Conservation (phyloP, 164 flowering plant genomes). For the Annona cherimola region DNA sequence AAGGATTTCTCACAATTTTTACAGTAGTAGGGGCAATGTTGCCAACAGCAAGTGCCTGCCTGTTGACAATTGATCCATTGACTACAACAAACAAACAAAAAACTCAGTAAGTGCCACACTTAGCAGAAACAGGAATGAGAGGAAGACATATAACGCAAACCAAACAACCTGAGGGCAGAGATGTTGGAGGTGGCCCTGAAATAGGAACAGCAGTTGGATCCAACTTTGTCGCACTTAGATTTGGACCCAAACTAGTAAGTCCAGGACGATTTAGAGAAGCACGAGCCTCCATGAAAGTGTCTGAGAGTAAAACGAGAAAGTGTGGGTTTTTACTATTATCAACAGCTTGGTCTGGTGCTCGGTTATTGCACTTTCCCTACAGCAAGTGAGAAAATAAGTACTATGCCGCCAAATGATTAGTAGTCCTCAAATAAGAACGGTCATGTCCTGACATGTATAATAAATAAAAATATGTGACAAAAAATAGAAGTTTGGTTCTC, state of each 20-base stretch:
- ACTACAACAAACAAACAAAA: constrained; percentile 28
- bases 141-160: background rate
- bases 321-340: constrained; percentile 67
- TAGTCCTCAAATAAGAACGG: background rate
- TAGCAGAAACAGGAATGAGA: constrained; percentile 2
- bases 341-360: constrained; percentile 57
- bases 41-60: constrained; percentile 53
- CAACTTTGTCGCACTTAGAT: constrained; percentile 63
- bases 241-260: constrained; percentile 41
- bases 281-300: constrained; percentile 84
- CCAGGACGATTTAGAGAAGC: constrained; percentile 72
- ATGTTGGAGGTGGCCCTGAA: constrained; percentile 55
- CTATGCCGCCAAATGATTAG: background rate
- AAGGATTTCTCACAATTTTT: constrained; percentile 59
- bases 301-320: constrained; percentile 74
- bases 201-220: constrained; percentile 47
- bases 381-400: constrained; percentile 10
- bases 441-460: background rate
- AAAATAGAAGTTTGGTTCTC: background rate
- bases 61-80: constrained; percentile 59
- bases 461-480: background rate
- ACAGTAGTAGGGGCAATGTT: constrained; percentile 65
- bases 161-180: constrained; percentile 58
- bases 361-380: constrained; percentile 71
- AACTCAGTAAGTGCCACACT: constrained; percentile 8